Percentiles rank a stretch among this genome's conserved stretches.
Conservation (phyloP, 306 rosid genomes). For the Trifolium dubium region DNA sequence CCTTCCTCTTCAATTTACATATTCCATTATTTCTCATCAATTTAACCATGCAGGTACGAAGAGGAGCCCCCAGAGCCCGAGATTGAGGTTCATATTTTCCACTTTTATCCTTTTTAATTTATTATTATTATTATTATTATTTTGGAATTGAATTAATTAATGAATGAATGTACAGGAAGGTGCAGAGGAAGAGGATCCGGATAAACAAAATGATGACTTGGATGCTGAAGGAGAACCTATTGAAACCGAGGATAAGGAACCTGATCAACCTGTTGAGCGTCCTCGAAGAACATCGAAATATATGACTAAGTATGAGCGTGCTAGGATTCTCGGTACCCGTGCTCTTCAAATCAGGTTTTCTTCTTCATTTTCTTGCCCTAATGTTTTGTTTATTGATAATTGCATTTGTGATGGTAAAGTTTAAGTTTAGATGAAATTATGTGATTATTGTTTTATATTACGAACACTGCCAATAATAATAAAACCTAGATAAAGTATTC, state of each 20-base stretch:
- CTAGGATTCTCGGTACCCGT: slow-evolving; percentile 92
- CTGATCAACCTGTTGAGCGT: slow-evolving; percentile 51
- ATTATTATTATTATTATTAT: too few relatives aligned
- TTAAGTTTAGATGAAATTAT: background rate
- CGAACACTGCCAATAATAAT: too few relatives aligned
- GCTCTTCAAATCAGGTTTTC: slow-evolving; percentile 92
- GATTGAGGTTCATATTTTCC: slow-evolving; percentile 59
- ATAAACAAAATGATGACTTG: slow-evolving; percentile 62
- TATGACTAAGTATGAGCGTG: slow-evolving; percentile 96
- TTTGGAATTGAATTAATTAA: background rate
- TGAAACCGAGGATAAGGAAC: slow-evolving; percentile 70
- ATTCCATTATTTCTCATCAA: background rate
- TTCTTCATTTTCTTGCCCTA: background rate
- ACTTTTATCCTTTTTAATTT: background rate
- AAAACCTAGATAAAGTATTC: too few relatives aligned
- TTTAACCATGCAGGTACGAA: slow-evolving; percentile 58
- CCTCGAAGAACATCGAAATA: slow-evolving; percentile 81
- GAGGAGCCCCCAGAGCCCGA: slow-evolving; percentile 94
- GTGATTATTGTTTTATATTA: too few relatives aligned
- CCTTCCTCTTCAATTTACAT: background rate
- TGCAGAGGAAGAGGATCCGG: slow-evolving; percentile 75
- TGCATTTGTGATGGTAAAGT: background rate
- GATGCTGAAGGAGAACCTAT: slow-evolving; percentile 68
- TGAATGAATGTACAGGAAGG: slow-evolving; percentile 73
- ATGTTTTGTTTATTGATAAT: background rate